Evolutionary conservation across 2,329 filamentous ascomycete genomes (phyloP).

Genomic region (Trichophyton simii): DNA sequence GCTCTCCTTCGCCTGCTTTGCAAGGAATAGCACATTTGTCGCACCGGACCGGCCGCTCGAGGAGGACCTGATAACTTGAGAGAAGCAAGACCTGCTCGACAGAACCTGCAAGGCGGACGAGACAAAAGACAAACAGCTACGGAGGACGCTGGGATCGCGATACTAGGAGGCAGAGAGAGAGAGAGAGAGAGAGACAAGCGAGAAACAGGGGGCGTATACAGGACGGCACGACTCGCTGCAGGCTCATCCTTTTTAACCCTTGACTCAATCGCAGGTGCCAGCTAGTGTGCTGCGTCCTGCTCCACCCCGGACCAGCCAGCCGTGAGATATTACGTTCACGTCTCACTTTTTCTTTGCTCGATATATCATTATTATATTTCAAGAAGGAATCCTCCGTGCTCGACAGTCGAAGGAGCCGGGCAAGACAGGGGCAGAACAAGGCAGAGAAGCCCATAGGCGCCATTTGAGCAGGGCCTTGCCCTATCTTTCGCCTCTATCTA

Average conservation of each 20-base stretch:
- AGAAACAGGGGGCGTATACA: neutral
- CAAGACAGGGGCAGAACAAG: neutral
- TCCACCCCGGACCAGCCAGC: neutral
- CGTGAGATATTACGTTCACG: slow-evolving; percentile 1
- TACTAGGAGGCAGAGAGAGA: neutral
- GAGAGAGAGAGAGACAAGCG: neutral
- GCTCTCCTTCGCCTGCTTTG: neutral
- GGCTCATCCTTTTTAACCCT: neutral
- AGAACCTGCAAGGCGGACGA: neutral
- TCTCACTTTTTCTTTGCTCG: neutral
- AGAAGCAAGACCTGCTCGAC: neutral
- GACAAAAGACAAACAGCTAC: neutral
- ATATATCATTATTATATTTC: no score
- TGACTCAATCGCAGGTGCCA: neutral
- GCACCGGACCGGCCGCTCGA: slow-evolving; percentile 14
- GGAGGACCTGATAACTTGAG: neutral
- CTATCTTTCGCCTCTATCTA: neutral
- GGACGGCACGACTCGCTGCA: neutral
- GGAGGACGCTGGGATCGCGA: no score
- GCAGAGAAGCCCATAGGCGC: neutral
- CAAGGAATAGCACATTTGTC: slow-evolving; percentile 5
- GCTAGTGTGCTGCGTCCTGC: neutral
- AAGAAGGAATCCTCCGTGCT: neutral
- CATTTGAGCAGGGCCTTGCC: neutral
- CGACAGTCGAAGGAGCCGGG: neutral